Evolutionary conservation across 2,329 filamentous ascomycete species (phyloP).

Genomic region (Claviceps digitariae): DNA sequence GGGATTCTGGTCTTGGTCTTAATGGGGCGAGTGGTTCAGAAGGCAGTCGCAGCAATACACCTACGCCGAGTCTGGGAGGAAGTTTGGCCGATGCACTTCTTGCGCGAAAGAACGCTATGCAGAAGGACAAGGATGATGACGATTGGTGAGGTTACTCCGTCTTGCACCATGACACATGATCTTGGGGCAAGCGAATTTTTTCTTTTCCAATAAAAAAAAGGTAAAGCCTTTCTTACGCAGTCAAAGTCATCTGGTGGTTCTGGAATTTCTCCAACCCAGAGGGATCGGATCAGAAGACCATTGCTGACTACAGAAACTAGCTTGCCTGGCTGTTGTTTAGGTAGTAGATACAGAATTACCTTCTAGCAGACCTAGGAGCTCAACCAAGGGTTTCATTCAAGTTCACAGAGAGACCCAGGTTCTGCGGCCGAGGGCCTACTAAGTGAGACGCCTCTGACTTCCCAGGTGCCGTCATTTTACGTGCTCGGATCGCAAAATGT

Average conservation of each 20-base stretch:
- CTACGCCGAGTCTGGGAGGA: constrained; percentile 57
- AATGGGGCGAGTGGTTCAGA: constrained; percentile 42
- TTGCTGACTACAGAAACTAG: not conserved
- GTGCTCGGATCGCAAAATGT: constrained; percentile 12
- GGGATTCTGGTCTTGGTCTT: constrained; percentile 57
- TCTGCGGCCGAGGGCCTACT: not conserved
- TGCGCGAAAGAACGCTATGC: constrained; percentile 64
- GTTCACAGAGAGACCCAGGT: not conserved
- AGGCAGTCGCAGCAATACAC: constrained; percentile 56
- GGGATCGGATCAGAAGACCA: not conserved
- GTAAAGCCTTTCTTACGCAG: not conserved
- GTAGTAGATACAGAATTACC: not conserved
- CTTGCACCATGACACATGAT: not conserved
- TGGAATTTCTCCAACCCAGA: not conserved
- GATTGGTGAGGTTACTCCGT: constrained; percentile 41
- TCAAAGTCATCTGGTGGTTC: not conserved
- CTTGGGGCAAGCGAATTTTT: constrained; percentile 15
- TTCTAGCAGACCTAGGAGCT: not conserved
- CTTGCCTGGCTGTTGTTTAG: not conserved
- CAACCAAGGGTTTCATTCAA: not conserved
- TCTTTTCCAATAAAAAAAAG: not conserved
- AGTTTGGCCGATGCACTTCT: constrained; percentile 68
- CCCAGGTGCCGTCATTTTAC: not conserved
- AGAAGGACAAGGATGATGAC: constrained; percentile 53
- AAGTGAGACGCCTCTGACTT: constrained; percentile 10